A percentile compares a stretch with the other conserved stretches of the same genome.
phyloP scores from a whole-genome alignment of 768 basidiomycete species.

The Lactifluus hygrophoroides region DNA sequence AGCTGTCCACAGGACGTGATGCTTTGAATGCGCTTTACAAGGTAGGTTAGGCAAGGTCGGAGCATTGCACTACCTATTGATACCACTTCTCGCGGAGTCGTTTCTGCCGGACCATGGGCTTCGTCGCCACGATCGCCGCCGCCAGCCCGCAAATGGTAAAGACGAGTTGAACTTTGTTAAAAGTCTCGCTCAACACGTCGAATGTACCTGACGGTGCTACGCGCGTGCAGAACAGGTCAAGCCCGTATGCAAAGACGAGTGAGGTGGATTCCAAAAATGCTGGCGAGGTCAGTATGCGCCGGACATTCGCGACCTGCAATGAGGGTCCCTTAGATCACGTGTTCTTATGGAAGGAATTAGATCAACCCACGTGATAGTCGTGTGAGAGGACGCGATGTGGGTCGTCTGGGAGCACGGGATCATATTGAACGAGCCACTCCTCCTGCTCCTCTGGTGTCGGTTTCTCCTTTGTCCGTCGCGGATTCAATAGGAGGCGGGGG shows the following conservation, averaged over 20 bases:
- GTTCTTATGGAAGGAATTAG: not conserved
- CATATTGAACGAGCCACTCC: constrained; percentile 80
- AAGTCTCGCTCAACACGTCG: constrained; percentile 83
- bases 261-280: constrained; percentile 90
- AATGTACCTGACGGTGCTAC: constrained; percentile 85
- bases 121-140: constrained; percentile 68
- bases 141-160: constrained; percentile 67
- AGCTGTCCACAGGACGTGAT: too few relatives aligned
- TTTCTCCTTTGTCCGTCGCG: constrained; percentile 73
- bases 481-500: constrained; percentile 67
- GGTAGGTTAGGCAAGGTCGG: too few relatives aligned
- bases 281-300: constrained; percentile 65
- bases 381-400: constrained; percentile 49
- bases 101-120: constrained; percentile 73
- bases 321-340: not conserved
- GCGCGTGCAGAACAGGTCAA: constrained; percentile 85
- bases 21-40: too few relatives aligned
- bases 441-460: constrained; percentile 71
- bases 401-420: constrained; percentile 69
- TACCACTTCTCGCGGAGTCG: constrained; percentile 68
- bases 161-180: constrained; percentile 89
- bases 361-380: constrained; percentile 39
- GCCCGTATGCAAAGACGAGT: constrained; percentile 74
- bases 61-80: too few relatives aligned
- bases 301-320: constrained; percentile 59